A percentile compares a stretch with the other conserved stretches of the same genome.
phyloP scores from a whole-genome alignment of 2,329 filamentous ascomycete genomes.

The Aspergillus unguis region DNA sequence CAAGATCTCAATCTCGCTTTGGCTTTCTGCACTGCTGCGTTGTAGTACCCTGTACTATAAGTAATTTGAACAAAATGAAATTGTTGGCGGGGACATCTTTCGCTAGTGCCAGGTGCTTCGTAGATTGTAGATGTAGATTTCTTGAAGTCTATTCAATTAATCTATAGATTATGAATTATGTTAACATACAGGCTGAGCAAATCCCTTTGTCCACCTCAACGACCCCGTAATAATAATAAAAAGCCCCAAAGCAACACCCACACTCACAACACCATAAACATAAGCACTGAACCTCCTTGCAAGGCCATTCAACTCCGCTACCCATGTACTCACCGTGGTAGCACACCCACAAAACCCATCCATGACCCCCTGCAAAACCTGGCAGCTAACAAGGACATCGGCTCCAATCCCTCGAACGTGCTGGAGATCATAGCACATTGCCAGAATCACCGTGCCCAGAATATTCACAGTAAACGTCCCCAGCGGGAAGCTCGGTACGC shows the following conservation, averaged over 20 bases:
- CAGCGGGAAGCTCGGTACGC: constrained; percentile 67
- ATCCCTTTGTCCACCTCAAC: constrained; percentile 52
- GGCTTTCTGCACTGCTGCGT: constrained; percentile 15
- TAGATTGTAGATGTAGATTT: neutral
- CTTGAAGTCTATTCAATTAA: neutral
- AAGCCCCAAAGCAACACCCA: constrained; percentile 47
- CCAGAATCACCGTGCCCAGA: constrained; percentile 69
- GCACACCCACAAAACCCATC: constrained; percentile 67
- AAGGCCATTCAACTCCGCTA: constrained; percentile 57
- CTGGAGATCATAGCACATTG: constrained; percentile 74
- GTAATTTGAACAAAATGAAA: constrained; percentile 33
- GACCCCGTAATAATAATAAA: constrained; percentile 56
- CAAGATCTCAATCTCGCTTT: constrained; percentile 5
- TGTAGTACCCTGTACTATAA: constrained; percentile 39
- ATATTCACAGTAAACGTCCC: constrained; percentile 85
- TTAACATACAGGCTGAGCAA: constrained; percentile 33
- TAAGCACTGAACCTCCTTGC: constrained; percentile 58
- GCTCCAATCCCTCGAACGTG: constrained; percentile 55
- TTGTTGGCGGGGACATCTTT: constrained; percentile 28
- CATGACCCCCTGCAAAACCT: constrained; percentile 63
- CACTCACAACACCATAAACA: constrained; percentile 50
- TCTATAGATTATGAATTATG: constrained; percentile 4
- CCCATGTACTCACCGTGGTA: constrained; percentile 67
- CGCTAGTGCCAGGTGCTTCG: neutral
- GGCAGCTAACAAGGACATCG: constrained; percentile 53